A percentile compares a stretch with the other conserved stretches of the same genome.
phyloP scores from a whole-genome alignment of 495 filamentous ascomycete species.

The Xylaria longipes region DNA sequence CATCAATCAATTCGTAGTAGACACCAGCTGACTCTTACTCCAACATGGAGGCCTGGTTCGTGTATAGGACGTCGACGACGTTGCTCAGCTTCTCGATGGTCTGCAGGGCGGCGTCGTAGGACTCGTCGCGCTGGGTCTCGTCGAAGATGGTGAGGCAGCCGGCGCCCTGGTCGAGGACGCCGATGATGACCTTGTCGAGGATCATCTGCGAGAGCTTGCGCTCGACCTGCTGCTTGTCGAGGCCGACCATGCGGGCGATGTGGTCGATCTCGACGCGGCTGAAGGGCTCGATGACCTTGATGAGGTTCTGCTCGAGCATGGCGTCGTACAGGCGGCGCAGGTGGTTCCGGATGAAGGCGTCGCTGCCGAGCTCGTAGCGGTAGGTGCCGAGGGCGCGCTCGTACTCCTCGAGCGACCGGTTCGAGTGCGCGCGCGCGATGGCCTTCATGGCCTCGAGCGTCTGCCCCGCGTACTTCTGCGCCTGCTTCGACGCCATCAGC shows the following conservation, averaged over 20 bases:
- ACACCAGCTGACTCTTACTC: conserved; percentile 62
- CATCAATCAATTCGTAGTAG: neutral
- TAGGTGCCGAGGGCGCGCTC: conserved; percentile 89
- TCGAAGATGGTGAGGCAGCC: conserved; percentile 97
- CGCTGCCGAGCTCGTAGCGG: conserved; percentile 87
- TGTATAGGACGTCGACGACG: conserved; percentile 96
- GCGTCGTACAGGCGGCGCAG: conserved; percentile 93
- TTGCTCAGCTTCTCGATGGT: conserved; percentile 97
- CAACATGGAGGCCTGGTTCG: conserved; percentile 93
- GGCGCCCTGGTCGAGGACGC: conserved; percentile 95
- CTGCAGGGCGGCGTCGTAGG: conserved; percentile 90
- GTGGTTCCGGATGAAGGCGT: conserved; percentile 94
- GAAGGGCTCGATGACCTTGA: conserved; percentile 99
- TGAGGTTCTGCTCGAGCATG: conserved; percentile 98
- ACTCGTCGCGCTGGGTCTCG: conserved; percentile 89
- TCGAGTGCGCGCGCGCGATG: conserved; percentile 91
- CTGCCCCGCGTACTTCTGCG: conserved; percentile 91
- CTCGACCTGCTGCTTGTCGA: conserved; percentile 96
- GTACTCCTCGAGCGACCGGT: conserved; percentile 94
- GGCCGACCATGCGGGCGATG: conserved; percentile 93
- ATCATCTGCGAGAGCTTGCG: conserved; percentile 99
- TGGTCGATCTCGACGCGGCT: conserved; percentile 95
- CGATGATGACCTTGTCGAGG: conserved; percentile 96
- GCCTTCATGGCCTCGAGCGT: conserved; percentile 99
- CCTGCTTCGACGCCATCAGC: conserved; percentile 92